Percentiles rank a stretch among this genome's conserved stretches.
Evolutionary conservation across 2,329 filamentous ascomycete genomes (phyloP).

Genomic region (Venturia oleaginea): DNA sequence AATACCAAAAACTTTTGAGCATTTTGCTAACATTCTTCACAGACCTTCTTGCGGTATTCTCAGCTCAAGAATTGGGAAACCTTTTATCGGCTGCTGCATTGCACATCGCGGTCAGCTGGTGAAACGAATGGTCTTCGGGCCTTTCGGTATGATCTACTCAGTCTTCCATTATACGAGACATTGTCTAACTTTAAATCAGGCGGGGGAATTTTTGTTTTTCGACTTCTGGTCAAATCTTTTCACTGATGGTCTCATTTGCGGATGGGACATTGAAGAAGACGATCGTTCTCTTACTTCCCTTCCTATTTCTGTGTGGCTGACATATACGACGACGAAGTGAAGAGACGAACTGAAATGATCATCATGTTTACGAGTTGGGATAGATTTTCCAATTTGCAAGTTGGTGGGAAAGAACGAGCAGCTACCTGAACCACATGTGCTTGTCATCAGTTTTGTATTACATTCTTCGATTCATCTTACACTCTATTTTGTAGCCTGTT

Average conservation of each 20-base stretch:
- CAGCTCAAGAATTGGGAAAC: slow-evolving; percentile 15
- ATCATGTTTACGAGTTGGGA: not conserved
- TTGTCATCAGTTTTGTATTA: not conserved
- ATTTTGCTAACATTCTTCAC: slow-evolving; percentile 5
- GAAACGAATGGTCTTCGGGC: slow-evolving; percentile 37
- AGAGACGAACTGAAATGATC: not conserved
- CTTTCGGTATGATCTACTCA: slow-evolving; percentile 20
- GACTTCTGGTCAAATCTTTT: slow-evolving; percentile 28
- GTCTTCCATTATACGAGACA: no score
- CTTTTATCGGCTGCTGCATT: slow-evolving; percentile 14
- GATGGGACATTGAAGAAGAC: slow-evolving; percentile 30
- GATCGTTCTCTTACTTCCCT: not conserved
- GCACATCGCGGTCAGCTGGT: slow-evolving; percentile 13
- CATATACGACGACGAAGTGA: no score
- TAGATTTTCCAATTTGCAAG: not conserved
- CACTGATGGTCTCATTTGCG: slow-evolving; percentile 30
- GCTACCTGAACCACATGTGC: not conserved
- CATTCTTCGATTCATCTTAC: not conserved
- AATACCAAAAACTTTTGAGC: no score
- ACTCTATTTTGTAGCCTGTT: not conserved
- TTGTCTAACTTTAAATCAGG: slow-evolving; percentile 19
- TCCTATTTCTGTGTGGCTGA: not conserved
- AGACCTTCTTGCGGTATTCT: slow-evolving; percentile 15
- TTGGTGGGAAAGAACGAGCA: not conserved
- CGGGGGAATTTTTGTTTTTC: slow-evolving; percentile 43